Evolutionary conservation across 345 rosid species (phyloP).

Genomic region (Euphorbia peplus): DNA sequence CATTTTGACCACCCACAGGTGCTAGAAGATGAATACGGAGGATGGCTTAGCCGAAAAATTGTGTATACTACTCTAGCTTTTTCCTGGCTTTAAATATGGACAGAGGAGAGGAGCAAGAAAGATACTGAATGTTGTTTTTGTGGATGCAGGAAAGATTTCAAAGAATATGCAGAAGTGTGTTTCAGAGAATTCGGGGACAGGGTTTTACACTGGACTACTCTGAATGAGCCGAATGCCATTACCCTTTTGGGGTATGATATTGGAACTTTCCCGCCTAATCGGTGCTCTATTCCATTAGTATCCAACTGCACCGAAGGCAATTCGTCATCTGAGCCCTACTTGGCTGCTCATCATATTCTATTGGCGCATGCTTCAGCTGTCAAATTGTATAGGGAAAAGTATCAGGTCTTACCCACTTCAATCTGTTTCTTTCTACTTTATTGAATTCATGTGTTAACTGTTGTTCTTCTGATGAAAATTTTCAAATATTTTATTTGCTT

Average conservation of each 20-base stretch:
- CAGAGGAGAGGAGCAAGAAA: too few species aligned
- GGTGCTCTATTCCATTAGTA: conserved; percentile 37
- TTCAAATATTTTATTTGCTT: too few species aligned
- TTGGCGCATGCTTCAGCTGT: conserved; percentile 69
- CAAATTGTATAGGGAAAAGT: conserved; percentile 51
- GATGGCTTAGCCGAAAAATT: conserved; percentile 53
- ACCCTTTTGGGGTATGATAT: conserved; percentile 29
- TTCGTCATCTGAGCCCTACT: conserved; percentile 64
- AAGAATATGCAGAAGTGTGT: conserved; percentile 66
- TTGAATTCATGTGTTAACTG: too few species aligned
- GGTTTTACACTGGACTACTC: conserved; percentile 58
- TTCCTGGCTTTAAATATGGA: too few species aligned
- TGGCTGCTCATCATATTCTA: conserved; percentile 57
- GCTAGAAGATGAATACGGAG: conserved; percentile 70
- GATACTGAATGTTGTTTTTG: neutral
- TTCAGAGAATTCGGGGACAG: conserved; percentile 72
- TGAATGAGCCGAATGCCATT: conserved; percentile 59
- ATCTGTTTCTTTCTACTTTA: too few species aligned
- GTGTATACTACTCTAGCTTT: conserved; percentile 34
- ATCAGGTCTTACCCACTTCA: conserved; percentile 37
- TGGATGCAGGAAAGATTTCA: conserved; percentile 67
- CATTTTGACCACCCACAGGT: conserved; percentile 62
- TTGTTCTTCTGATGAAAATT: too few species aligned
- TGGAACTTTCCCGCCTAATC: conserved; percentile 36
- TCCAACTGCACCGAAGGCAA: conserved; percentile 44